phyloP scores from a whole-genome alignment of 306 rosid species.

The Trifolium dubium region DNA sequence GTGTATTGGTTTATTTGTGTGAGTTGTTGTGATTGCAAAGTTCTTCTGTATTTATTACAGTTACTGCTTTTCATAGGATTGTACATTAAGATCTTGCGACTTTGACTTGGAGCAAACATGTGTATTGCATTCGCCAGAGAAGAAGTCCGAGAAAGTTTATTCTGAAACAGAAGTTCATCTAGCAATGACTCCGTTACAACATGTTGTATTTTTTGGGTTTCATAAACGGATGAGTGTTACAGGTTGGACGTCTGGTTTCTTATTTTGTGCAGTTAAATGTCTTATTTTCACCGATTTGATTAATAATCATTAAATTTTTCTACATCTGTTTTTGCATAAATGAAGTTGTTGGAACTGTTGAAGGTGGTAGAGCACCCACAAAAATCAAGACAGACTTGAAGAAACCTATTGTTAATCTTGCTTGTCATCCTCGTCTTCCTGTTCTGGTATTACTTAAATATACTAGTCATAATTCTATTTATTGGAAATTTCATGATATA shows the following conservation, averaged over 20 bases:
- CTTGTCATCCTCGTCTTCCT: constrained; percentile 99
- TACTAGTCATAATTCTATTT: constrained; percentile 33
- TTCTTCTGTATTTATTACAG: constrained; percentile 34
- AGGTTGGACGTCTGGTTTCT: constrained; percentile 56
- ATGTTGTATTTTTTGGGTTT: constrained; percentile 91
- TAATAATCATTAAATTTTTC: constrained; percentile 22
- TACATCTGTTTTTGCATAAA: constrained; percentile 46
- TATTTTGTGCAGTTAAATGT: constrained; percentile 11
- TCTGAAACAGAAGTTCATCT: constrained; percentile 92
- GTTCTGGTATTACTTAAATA: constrained; percentile 59
- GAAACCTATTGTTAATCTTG: constrained; percentile 94
- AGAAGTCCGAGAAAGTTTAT: constrained; percentile 77
- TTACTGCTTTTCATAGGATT: constrained; percentile 65
- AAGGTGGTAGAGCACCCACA: constrained; percentile 96
- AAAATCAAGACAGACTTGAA: constrained; percentile 96
- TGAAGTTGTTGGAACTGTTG: constrained; percentile 97
- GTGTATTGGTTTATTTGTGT: constrained; percentile 28
- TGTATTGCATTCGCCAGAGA: constrained; percentile 95
- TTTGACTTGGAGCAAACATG: constrained; percentile 97
- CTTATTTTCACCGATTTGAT: constrained; percentile 26
- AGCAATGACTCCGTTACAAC: constrained; percentile 90
- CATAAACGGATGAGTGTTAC: constrained; percentile 95
- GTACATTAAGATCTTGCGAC: constrained; percentile 95
- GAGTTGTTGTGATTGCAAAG: constrained; percentile 25
- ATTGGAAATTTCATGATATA: constrained; percentile 24